Evolutionary conservation across 2,329 filamentous ascomycete species (phyloP).

Genomic region (Clonostachys solani): DNA sequence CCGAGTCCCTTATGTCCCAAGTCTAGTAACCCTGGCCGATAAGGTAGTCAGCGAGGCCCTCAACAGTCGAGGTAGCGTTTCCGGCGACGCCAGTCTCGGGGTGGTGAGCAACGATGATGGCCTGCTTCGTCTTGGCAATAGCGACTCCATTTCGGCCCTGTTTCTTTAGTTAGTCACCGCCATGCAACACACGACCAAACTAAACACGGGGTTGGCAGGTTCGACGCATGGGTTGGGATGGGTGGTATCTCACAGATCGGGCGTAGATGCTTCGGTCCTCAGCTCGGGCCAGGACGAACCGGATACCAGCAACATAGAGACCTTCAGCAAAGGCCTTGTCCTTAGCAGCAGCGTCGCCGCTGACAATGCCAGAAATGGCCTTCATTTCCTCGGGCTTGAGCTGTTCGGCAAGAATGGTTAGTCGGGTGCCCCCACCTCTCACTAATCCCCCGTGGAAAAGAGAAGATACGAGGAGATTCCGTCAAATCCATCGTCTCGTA

Average conservation of each 20-base stretch:
- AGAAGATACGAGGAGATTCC: not conserved
- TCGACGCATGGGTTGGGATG: not conserved
- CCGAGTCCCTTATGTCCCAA: not conserved
- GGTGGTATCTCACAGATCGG: conserved; percentile 63
- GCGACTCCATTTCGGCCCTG: conserved; percentile 75
- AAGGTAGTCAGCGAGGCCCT: conserved; percentile 84
- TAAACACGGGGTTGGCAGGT: too few relatives aligned
- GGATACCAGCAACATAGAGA: conserved; percentile 69
- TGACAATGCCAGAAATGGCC: conserved; percentile 48
- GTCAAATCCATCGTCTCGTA: not conserved
- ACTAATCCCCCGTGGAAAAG: too few relatives aligned
- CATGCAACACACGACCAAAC: not conserved
- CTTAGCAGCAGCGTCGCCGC: conserved; percentile 37
- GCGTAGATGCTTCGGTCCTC: conserved; percentile 80
- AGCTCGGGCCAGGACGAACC: conserved; percentile 72
- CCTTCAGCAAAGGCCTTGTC: conserved; percentile 70
- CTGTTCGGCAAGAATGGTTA: conserved; percentile 8
- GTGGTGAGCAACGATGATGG: conserved; percentile 87
- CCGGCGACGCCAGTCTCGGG: conserved; percentile 68
- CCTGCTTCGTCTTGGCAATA: conserved; percentile 82
- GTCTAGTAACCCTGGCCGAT: conserved; percentile 71
- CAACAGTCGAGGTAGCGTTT: conserved; percentile 73
- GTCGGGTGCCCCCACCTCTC: not conserved
- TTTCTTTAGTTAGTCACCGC: not conserved
- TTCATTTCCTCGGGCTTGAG: conserved; percentile 52